These are phyloP conservation scores for Jackrogersella multiformis DNA, from an alignment of 495 filamentous ascomycete species.

Conservation along the genomic window DNA sequence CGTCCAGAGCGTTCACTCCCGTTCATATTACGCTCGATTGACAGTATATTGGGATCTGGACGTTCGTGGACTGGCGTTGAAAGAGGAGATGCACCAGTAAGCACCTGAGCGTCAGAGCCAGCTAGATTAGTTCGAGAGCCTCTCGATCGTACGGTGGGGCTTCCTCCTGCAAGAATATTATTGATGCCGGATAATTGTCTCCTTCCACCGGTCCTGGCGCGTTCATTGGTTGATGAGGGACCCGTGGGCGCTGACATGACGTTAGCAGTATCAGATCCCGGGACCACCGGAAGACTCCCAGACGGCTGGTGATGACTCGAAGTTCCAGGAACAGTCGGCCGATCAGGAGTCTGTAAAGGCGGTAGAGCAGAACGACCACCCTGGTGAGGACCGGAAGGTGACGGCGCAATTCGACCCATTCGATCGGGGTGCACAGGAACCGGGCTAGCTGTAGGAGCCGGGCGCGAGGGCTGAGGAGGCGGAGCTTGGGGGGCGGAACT, in stretches of 20 bases:
- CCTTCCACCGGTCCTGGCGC: conserved; percentile 52
- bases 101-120: conserved; percentile 59
- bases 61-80: conserved; percentile 57
- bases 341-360: conserved; percentile 43
- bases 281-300: conserved; percentile 35
- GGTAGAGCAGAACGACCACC: conserved; percentile 42
- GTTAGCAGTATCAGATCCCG: conserved; percentile 44
- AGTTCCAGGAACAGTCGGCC: conserved; percentile 26
- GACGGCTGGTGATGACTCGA: conserved; percentile 45
- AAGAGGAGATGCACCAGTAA: conserved; percentile 57
- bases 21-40: conserved; percentile 44
- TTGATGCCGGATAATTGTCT: conserved; percentile 63
- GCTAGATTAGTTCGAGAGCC: conserved; percentile 52
- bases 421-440: conserved; percentile 62
- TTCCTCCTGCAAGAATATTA: conserved; percentile 56
- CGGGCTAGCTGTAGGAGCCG: conserved; percentile 37
- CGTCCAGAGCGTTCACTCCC: conserved; percentile 49
- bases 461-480: conserved; percentile 36
- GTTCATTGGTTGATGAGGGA: conserved; percentile 55
- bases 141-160: conserved; percentile 48
- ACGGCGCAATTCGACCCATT: conserved; percentile 50
- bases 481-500: conserved; percentile 26
- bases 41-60: conserved; percentile 47
- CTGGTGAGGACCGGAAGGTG: conserved; percentile 35
- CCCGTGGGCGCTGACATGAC: conserved; percentile 58